A percentile compares a stretch with the other conserved stretches of the same genome.
Conservation (phyloP, 1,139 yeast genomes). For the Hanseniaspora sp. region DNA sequence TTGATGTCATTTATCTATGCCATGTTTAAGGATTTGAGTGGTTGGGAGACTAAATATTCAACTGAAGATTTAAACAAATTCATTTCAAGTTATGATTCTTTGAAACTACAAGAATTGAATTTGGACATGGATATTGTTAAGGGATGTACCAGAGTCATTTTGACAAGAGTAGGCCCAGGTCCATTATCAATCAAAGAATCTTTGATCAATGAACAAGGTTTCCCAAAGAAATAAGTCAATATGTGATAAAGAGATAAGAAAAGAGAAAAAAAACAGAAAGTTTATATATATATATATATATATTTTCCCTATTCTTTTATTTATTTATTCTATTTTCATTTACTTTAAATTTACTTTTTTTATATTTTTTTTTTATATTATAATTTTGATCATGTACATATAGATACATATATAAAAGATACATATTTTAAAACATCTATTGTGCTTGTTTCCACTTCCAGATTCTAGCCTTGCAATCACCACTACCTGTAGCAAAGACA, state of each 20-base stretch:
- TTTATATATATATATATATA: not conserved
- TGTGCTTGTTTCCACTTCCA: conserved; percentile 47
- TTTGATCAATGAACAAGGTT: conserved; percentile 43
- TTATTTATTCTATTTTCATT: not conserved
- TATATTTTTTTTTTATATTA: not conserved
- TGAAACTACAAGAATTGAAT: conserved; percentile 31
- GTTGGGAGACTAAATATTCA: conserved; percentile 48
- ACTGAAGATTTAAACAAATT: conserved; percentile 22
- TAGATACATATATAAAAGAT: too few relatives aligned
- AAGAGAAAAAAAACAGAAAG: too few relatives aligned
- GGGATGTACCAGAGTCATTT: conserved; percentile 72
- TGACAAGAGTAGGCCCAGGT: conserved; percentile 80
- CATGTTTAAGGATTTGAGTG: conserved; percentile 47
- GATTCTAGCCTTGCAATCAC: conserved; percentile 94
- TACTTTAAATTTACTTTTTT: not conserved
- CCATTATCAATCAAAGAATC: conserved; percentile 50
- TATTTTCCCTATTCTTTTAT: not conserved
- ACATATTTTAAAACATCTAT: not conserved
- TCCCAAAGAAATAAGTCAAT: conserved; percentile 27
- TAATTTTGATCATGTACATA: too few relatives aligned
- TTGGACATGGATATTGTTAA: conserved; percentile 41
- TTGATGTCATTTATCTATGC: conserved; percentile 52
- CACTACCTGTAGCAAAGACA: conserved; percentile 93
- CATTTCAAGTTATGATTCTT: conserved; percentile 31
- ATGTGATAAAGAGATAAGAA: too few relatives aligned